Conservation (phyloP, 179 eudicot species). For the Corrigiola litoralis region DNA sequence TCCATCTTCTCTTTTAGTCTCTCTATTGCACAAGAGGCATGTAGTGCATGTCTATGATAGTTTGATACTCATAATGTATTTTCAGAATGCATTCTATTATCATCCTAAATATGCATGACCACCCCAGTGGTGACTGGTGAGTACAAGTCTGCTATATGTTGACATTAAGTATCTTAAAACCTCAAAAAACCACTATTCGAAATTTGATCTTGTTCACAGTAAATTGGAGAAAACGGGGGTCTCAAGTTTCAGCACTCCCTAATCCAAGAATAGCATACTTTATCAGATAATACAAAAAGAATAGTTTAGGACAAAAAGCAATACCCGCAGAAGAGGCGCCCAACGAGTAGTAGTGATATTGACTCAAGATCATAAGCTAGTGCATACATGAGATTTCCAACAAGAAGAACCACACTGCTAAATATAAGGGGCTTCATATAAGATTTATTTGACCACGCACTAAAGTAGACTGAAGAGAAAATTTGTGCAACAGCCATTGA, state of each 20-base stretch:
- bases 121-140: no score
- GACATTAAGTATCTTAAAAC: not conserved
- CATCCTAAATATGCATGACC: not conserved
- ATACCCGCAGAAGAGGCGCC: slow-evolving; percentile 83
- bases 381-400: slow-evolving; percentile 77
- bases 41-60: not conserved
- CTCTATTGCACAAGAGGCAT: not conserved
- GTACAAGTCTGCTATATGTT: no score
- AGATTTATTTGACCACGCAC: slow-evolving; percentile 89
- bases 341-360: slow-evolving; percentile 62
- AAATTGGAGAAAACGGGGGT: not conserved
- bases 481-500: slow-evolving; percentile 91
- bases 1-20: not conserved
- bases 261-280: not conserved
- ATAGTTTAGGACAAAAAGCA: not conserved
- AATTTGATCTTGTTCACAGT: not conserved
- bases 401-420: slow-evolving; percentile 69
- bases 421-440: slow-evolving; percentile 70
- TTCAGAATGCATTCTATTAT: no score
- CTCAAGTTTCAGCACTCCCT: no score
- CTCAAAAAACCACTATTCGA: not conserved
- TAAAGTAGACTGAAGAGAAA: slow-evolving; percentile 88
- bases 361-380: slow-evolving; percentile 76
- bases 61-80: no score
- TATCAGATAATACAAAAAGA: not conserved